Percentiles rank a stretch among this genome's conserved stretches.
Evolutionary conservation across 2,329 filamentous ascomycete species (phyloP).

Genomic region (Botrytis medusae): DNA sequence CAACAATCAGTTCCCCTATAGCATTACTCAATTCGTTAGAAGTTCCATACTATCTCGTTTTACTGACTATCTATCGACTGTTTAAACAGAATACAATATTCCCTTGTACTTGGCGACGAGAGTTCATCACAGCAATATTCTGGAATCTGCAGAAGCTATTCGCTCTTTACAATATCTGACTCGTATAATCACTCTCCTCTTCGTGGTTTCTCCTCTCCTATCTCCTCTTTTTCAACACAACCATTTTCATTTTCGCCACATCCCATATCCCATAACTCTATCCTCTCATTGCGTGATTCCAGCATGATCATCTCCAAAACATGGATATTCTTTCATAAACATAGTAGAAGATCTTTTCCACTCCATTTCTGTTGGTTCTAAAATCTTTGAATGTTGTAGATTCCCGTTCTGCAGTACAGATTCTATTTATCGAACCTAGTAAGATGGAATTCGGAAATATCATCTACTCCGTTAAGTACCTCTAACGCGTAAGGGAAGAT

Average conservation of each 20-base stretch:
- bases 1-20: not conserved
- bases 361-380: too few species aligned
- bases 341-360: not conserved
- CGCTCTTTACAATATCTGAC: not conserved
- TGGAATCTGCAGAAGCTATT: not conserved
- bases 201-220: not conserved
- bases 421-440: fast-evolving
- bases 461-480: not conserved
- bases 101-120: not conserved
- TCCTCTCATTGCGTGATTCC: fast-evolving
- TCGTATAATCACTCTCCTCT: not conserved
- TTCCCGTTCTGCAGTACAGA: not conserved
- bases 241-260: not conserved
- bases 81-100: not conserved
- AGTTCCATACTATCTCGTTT: not conserved
- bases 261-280: not conserved
- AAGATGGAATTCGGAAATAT: not conserved
- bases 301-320: not conserved
- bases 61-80: too few species aligned
- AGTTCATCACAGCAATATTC: not conserved
- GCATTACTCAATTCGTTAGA: not conserved
- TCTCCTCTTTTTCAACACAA: not conserved
- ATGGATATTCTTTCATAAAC: not conserved
- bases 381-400: fast-evolving
- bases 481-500: fast-evolving